These are phyloP conservation scores for Candida adriatica DNA, from an alignment of 805 yeast species.

Conservation along the genomic window DNA sequence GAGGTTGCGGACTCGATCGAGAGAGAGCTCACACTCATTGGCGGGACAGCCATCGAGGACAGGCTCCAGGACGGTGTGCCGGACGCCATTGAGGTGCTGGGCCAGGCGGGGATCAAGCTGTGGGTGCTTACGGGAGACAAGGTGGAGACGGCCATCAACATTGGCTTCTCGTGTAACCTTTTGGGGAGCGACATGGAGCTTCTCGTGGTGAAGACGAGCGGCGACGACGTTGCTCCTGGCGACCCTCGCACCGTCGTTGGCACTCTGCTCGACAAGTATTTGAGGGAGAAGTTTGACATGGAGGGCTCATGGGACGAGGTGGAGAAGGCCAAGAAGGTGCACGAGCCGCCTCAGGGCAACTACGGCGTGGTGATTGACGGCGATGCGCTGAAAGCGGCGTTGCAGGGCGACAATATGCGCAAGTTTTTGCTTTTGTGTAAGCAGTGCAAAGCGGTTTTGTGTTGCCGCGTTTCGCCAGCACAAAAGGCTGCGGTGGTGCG, in stretches of 20 bases:
- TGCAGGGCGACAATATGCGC: conserved; percentile 35
- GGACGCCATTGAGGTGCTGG: conserved; percentile 64
- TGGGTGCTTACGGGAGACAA: conserved; percentile 96
- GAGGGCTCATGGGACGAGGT: conserved; percentile 53
- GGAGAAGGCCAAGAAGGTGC: conserved; percentile 44
- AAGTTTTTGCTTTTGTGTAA: conserved; percentile 69
- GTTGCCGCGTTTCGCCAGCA: conserved; percentile 96
- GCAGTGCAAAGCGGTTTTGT: conserved; percentile 79
- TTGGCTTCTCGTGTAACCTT: conserved; percentile 96
- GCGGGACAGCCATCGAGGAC: conserved; percentile 89
- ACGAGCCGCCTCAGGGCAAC: conserved; percentile 61
- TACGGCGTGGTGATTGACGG: conserved; percentile 74
- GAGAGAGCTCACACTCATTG: conserved; percentile 53
- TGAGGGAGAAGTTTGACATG: conserved; percentile 48
- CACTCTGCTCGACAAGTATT: conserved; percentile 43
- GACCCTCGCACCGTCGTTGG: conserved; percentile 37
- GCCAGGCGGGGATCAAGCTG: conserved; percentile 69
- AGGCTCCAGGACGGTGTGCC: conserved; percentile 82
- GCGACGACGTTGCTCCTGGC: conserved; percentile 43
- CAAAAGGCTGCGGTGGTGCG: conserved; percentile 94
- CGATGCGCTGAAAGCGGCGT: conserved; percentile 55
- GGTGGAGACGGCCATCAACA: conserved; percentile 97
- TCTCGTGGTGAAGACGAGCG: conserved; percentile 53
- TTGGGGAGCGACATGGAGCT: conserved; percentile 74
- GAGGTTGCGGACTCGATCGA: conserved; percentile 67